Conservation (phyloP, 2,329 filamentous ascomycete species). For the Colletotrichum tropicale region DNA sequence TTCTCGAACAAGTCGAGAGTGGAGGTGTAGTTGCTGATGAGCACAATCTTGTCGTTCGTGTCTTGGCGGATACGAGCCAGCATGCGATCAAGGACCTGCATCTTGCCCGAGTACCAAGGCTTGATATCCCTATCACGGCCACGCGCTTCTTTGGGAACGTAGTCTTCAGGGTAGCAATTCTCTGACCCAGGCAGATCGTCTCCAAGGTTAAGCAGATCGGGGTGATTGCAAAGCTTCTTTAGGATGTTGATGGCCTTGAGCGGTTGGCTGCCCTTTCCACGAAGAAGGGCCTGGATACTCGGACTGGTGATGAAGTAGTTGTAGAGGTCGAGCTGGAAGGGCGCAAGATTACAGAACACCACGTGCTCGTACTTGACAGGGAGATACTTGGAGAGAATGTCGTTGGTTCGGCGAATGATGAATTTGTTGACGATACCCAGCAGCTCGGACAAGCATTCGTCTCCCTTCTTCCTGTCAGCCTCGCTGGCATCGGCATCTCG, state of each 20-base stretch:
- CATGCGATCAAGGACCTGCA: slow-evolving; percentile 98
- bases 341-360: slow-evolving; percentile 93
- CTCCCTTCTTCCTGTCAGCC: slow-evolving; percentile 79
- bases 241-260: slow-evolving; percentile 95
- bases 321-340: slow-evolving; percentile 92
- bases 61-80: slow-evolving; percentile 92
- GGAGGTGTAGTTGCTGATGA: slow-evolving; percentile 98
- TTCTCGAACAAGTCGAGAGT: slow-evolving; percentile 94
- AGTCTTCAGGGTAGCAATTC: slow-evolving; percentile 81
- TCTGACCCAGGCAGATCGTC: slow-evolving; percentile 90
- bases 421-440: slow-evolving; percentile 93
- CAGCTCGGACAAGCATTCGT: slow-evolving; percentile 82
- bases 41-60: slow-evolving; percentile 98
- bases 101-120: slow-evolving; percentile 96
- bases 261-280: slow-evolving; percentile 93
- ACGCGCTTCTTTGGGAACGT: slow-evolving; percentile 83
- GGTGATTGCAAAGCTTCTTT: slow-evolving; percentile 98
- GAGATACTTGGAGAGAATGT: slow-evolving; percentile 96
- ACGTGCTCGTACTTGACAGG: slow-evolving; percentile 99
- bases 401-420: slow-evolving; percentile 96
- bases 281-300: slow-evolving; percentile 88
- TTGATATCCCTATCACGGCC: slow-evolving; percentile 92
- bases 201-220: slow-evolving; percentile 84
- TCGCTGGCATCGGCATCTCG: slow-evolving; percentile 91
- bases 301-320: slow-evolving; percentile 97